Evolutionary conservation across 225 moss, liverwort and hornwort species (phyloP), one percentile per base, ranked within the genome.

Genomic region (Bryoerythrophyllum caledonicum): DNA sequence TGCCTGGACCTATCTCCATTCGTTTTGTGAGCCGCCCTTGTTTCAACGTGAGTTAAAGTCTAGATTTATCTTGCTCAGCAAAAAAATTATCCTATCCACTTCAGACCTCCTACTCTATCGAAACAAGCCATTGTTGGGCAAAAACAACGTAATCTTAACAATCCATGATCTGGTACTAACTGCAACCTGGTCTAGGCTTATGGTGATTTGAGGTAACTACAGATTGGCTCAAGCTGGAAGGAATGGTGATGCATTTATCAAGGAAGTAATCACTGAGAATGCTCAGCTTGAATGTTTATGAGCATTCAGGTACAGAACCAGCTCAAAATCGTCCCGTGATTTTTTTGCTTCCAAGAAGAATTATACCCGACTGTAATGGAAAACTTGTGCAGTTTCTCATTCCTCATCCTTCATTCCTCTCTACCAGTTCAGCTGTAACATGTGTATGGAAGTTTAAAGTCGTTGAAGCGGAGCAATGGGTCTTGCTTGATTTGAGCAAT

Each of bases 31-130:
- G 44, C 91, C 89, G 1, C 80, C 87, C 35, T 78, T 87, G 63
- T 87, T 85, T 76, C 91, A 91, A 66, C 79, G 85, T 21, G 91
- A 91, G 67, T 78, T 91, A 57, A 91, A 91, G 78, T 87, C 91
- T 3, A 89, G 89, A 67, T 85, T 85, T 75, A 89, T 91, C 76
- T 70, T 91, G 55, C 58, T 91, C 64, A 87, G 82, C 65, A 76
- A 80, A 44, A 81, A 83, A 20, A 85, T 85, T 89, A 83, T 19
- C 26, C 35, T 1, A 51, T 38, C 20, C 1, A 35, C 56, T 51
- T 49, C 20, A 48, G 17, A 74, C 28, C 32, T 59, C n/a, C 58
- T 56, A 41, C 27, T 56, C 15, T 5, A 12, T 37, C 8, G 44
- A 54, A 60, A 60, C 23, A 34, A 4, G 8, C 24, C 56, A n/a